Percentiles rank a stretch among this genome's conserved stretches.
phyloP scores from a whole-genome alignment of 2,329 filamentous ascomycete species.

The Colletotrichum lupini region DNA sequence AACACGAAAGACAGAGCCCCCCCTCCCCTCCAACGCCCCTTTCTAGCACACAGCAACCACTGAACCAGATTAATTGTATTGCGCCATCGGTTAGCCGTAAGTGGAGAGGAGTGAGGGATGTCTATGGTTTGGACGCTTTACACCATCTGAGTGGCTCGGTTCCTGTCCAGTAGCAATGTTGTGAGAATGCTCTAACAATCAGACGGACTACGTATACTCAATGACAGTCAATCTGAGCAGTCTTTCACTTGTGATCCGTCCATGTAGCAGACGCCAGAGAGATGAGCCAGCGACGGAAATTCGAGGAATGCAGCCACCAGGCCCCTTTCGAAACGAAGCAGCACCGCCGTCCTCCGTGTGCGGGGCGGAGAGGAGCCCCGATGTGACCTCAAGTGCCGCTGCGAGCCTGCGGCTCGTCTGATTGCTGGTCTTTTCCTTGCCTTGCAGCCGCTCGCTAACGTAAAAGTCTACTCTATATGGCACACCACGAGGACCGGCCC shows the following conservation, averaged over 20 bases:
- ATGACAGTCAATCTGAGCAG: neutral
- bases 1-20: neutral
- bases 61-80: neutral
- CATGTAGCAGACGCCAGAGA: neutral
- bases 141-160: neutral
- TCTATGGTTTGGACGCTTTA: too few species aligned
- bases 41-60: neutral
- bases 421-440: conserved; percentile 7
- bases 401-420: conserved; percentile 1
- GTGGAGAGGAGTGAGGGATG: neutral
- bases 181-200: neutral
- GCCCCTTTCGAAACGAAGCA: conserved; percentile 11
- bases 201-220: neutral
- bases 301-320: neutral
- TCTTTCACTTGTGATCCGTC: too few species aligned
- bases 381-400: conserved; percentile 2
- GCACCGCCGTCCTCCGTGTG: neutral
- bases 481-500: neutral
- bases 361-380: neutral
- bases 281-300: neutral
- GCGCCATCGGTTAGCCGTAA: neutral
- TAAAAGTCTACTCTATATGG: conserved; percentile 17
- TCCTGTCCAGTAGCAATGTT: neutral
- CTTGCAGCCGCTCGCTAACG: neutral
- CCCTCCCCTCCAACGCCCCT: neutral